Evolutionary conservation across 176 grass and related monocot species (phyloP).

Genomic region (Hyparrhenia diplandra): DNA sequence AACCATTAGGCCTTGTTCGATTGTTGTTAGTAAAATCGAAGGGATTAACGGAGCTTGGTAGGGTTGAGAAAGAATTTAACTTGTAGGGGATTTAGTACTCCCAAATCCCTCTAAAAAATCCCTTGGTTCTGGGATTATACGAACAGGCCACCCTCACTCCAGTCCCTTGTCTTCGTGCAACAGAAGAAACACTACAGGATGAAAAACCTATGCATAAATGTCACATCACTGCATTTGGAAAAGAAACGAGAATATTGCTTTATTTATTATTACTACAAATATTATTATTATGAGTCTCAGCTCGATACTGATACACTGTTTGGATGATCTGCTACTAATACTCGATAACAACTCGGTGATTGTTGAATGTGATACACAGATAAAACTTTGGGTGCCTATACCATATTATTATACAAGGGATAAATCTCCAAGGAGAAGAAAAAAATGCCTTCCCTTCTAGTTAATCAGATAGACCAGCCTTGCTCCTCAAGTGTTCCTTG

Average conservation of each 20-base stretch:
- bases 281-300: neutral
- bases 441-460: neutral
- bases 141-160: too few species aligned
- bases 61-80: too few species aligned
- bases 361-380: neutral
- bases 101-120: too few species aligned
- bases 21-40: too few species aligned
- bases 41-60: too few species aligned
- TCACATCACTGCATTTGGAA: neutral
- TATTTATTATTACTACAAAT: neutral
- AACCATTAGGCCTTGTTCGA: too few species aligned
- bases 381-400: neutral
- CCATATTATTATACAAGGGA: neutral
- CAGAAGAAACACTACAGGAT: neutral
- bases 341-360: neutral
- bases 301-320: neutral
- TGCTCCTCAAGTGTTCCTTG: slow-evolving; percentile 77
- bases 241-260: neutral
- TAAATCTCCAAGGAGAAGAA: neutral
- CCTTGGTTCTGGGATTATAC: too few species aligned
- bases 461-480: slow-evolving; percentile 62
- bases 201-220: neutral
- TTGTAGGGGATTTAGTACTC: too few species aligned
- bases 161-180: too few species aligned
- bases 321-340: neutral